Evolutionary conservation across 2,329 filamentous ascomycete genomes (phyloP).

Genomic region (Xylaria sp.): DNA sequence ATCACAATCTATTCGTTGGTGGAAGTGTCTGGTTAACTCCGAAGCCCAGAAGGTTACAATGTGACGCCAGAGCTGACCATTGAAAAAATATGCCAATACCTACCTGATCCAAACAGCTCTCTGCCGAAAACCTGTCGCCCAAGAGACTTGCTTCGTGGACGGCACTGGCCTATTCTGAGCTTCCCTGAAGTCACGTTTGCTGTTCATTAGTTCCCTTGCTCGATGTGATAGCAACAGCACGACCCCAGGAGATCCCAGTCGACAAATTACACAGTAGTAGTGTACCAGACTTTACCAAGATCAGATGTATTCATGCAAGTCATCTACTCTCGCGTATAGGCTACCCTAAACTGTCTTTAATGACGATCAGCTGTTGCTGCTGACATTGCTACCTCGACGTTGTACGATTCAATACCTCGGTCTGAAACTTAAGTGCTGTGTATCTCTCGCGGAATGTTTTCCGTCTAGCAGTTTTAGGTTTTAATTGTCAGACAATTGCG

Average conservation of each 20-base stretch:
- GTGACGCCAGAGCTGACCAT: conserved; percentile 8
- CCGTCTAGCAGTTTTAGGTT: neutral
- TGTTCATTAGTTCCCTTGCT: neutral
- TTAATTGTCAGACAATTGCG: neutral
- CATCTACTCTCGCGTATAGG: conserved; percentile 1
- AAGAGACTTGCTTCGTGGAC: neutral
- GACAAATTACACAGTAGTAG: conserved; percentile 6
- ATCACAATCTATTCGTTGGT: neutral
- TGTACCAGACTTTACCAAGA: neutral
- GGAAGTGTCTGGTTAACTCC: conserved; percentile 7
- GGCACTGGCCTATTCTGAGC: neutral
- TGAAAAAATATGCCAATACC: neutral
- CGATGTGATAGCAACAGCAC: conserved; percentile 3
- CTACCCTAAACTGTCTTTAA: neutral
- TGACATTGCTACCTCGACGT: conserved; percentile 5
- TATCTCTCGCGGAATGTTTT: neutral
- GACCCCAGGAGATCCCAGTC: neutral
- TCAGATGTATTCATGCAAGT: conserved; percentile 1
- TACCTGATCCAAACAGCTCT: neutral
- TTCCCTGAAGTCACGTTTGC: conserved; percentile 1
- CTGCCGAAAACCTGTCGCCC: neutral
- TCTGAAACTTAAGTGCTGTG: neutral
- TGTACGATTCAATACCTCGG: neutral
- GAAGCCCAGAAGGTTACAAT: conserved; percentile 8
- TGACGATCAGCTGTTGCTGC: conserved; percentile 4